Conservation (phyloP, 768 basidiomycete genomes). For the Leccinum ochraceum region DNA sequence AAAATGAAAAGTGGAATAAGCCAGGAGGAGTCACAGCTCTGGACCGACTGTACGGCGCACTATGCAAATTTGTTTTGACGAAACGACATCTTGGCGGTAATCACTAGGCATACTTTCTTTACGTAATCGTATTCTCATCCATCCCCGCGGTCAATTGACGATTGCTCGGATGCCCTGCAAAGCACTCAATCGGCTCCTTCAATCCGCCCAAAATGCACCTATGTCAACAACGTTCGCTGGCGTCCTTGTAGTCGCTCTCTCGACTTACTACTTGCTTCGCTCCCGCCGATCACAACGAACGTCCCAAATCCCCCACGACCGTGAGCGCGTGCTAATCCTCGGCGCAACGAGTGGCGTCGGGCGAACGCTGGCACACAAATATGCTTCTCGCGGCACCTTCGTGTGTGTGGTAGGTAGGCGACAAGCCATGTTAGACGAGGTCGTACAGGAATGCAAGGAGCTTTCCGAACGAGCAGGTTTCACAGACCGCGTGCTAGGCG, state of each 20-base stretch:
- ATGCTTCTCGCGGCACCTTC: conserved; percentile 72
- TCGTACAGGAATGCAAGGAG: conserved; percentile 57
- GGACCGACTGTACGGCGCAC: not conserved
- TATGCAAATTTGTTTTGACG: no score
- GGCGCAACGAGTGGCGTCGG: conserved; percentile 89
- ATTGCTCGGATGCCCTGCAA: not conserved
- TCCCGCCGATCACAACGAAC: conserved; percentile 30
- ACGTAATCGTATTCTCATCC: not conserved
- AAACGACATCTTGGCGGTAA: no score
- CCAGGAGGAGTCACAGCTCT: not conserved
- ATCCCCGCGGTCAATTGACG: no score
- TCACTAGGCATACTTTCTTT: no score
- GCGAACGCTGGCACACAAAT: conserved; percentile 63
- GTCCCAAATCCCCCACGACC: conserved; percentile 37
- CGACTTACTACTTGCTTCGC: conserved; percentile 20
- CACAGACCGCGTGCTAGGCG: conserved; percentile 43
- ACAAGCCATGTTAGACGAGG: conserved; percentile 51
- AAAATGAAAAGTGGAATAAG: not conserved
- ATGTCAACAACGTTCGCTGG: conserved; percentile 12
- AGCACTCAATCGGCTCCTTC: conserved; percentile 8
- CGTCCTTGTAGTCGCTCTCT: conserved; percentile 15
- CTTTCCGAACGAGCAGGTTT: conserved; percentile 20
- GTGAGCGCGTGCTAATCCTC: conserved; percentile 77
- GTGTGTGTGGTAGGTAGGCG: conserved; percentile 77
- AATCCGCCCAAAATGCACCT: conserved; percentile 4